Percentiles rank a stretch among this genome's conserved stretches.
Evolutionary conservation across 768 basidiomycete genomes (phyloP).

Genomic region (Sporobolomyces phaffii): DNA sequence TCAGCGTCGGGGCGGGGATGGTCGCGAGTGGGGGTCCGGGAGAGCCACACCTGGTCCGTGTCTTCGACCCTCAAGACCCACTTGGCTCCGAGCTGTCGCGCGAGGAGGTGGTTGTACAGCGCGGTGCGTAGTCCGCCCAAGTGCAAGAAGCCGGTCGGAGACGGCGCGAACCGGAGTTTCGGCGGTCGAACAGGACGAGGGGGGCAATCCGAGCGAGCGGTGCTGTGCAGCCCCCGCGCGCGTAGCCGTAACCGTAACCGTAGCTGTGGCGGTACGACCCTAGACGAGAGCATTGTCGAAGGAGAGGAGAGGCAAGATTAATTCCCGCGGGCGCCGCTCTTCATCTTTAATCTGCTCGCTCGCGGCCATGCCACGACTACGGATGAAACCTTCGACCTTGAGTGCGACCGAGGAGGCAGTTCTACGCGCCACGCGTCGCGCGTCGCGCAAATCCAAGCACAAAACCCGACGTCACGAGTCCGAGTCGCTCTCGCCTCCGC

Average conservation of each 20-base stretch:
- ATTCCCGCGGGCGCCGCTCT: background rate
- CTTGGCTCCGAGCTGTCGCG: constrained; percentile 71
- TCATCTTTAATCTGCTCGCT: background rate
- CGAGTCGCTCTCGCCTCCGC: constrained; percentile 28
- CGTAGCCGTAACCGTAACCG: background rate
- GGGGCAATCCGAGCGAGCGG: background rate
- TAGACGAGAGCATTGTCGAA: background rate
- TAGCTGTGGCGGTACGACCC: background rate
- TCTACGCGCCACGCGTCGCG: constrained; percentile 11
- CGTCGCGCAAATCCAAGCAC: background rate
- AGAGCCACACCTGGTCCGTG: constrained; percentile 69
- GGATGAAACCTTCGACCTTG: constrained; percentile 25
- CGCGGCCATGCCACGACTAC: constrained; percentile 17
- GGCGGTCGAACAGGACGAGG: constrained; percentile 44
- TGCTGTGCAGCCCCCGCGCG: background rate
- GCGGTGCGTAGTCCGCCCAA: constrained; percentile 92
- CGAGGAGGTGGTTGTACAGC: constrained; percentile 81
- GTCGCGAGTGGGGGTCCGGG: background rate
- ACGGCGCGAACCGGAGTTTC: constrained; percentile 82
- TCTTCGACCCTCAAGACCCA: constrained; percentile 93
- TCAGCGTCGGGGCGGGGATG: background rate
- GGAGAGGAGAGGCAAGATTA: background rate
- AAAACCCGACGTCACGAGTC: background rate
- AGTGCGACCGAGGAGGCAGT: constrained; percentile 21
- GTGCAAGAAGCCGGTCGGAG: constrained; percentile 89